Percentiles rank a stretch among this genome's conserved stretches.
Conservation (phyloP, 2,329 filamentous ascomycete species). For the Triangularia setosa region DNA sequence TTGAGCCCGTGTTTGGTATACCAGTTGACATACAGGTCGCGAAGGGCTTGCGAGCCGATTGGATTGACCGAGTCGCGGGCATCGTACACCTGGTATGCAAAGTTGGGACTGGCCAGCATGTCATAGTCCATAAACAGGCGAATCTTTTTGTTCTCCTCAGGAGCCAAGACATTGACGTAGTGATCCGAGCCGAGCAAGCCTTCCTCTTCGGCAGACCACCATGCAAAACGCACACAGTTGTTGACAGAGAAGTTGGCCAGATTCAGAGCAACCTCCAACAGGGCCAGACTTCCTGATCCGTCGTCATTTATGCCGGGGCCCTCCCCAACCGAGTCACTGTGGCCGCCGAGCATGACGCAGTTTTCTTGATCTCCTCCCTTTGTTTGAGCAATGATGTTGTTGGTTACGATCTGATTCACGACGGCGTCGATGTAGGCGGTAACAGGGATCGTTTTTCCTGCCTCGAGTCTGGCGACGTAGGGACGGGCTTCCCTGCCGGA, state of each 20-base stretch:
- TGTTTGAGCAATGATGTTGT: slow-evolving; percentile 62
- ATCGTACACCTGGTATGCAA: slow-evolving; percentile 65
- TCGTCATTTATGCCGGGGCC: slow-evolving; percentile 77
- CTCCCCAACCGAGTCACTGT: slow-evolving; percentile 59
- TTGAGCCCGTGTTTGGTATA: slow-evolving; percentile 59
- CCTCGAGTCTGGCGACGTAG: slow-evolving; percentile 50
- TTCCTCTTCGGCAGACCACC: slow-evolving; percentile 66
- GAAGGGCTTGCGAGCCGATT: slow-evolving; percentile 64
- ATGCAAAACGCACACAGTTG: slow-evolving; percentile 64
- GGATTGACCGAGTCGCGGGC: slow-evolving; percentile 69
- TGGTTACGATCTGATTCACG: slow-evolving; percentile 50
- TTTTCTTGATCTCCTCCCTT: slow-evolving; percentile 56
- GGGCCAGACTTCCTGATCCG: slow-evolving; percentile 60
- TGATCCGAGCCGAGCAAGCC: slow-evolving; percentile 61
- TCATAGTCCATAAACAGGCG: slow-evolving; percentile 68
- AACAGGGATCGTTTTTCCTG: slow-evolving; percentile 46
- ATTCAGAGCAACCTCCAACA: slow-evolving; percentile 60
- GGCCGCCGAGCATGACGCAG: slow-evolving; percentile 62
- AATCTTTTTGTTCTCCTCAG: slow-evolving; percentile 59
- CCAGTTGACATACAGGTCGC: slow-evolving; percentile 64
- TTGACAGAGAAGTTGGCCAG: slow-evolving; percentile 55
- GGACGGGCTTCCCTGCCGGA: slow-evolving; percentile 55
- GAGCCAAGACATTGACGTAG: slow-evolving; percentile 53
- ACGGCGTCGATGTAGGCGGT: slow-evolving; percentile 59
- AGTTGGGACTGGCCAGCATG: slow-evolving; percentile 66